Percentiles rank a stretch among this genome's conserved stretches.
Conservation (phyloP, 352 stramenopile species). For the Phytophthora citrophthora region DNA sequence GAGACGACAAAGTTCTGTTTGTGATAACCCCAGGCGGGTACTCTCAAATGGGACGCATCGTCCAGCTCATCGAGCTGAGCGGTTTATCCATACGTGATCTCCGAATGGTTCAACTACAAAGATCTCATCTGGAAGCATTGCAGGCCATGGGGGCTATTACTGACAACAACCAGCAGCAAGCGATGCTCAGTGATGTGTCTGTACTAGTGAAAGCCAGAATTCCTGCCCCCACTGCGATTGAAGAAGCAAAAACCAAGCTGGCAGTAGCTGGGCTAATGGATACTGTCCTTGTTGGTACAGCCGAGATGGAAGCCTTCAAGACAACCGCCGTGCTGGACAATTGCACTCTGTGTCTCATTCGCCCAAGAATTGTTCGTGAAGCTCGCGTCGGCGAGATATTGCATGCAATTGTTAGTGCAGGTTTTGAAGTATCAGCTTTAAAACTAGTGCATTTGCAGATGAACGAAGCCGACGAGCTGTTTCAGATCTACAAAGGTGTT, state of each 20-base stretch:
- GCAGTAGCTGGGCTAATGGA: conserved; percentile 10
- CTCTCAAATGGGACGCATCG: conserved; percentile 50
- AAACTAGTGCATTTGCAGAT: conserved; percentile 86
- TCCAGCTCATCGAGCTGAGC: conserved; percentile 52
- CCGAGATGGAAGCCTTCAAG: conserved; percentile 32
- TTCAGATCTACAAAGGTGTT: conserved; percentile 88
- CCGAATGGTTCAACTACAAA: conserved; percentile 59
- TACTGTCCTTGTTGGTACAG: conserved; percentile 31
- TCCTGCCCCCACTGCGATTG: conserved; percentile 14
- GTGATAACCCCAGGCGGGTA: conserved; percentile 63
- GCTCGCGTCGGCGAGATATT: conserved; percentile 80
- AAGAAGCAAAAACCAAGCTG: conserved; percentile 16
- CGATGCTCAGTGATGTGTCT: conserved; percentile 54
- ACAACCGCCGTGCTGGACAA: conserved; percentile 72
- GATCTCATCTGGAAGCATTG: conserved; percentile 37
- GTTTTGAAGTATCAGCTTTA: conserved; percentile 91
- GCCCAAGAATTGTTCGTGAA: conserved; percentile 65
- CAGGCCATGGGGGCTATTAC: conserved; percentile 11
- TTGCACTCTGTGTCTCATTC: conserved; percentile 68
- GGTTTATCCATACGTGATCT: conserved; percentile 43
- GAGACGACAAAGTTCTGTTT: conserved; percentile 47
- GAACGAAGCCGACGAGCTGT: conserved; percentile 87
- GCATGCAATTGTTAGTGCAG: conserved; percentile 71
- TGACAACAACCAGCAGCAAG: conserved; percentile 26
- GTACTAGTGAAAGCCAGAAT: conserved; percentile 56